These are phyloP conservation scores for Salix dunnii DNA, from an alignment of 345 rosid genomes.

Conservation along the genomic window DNA sequence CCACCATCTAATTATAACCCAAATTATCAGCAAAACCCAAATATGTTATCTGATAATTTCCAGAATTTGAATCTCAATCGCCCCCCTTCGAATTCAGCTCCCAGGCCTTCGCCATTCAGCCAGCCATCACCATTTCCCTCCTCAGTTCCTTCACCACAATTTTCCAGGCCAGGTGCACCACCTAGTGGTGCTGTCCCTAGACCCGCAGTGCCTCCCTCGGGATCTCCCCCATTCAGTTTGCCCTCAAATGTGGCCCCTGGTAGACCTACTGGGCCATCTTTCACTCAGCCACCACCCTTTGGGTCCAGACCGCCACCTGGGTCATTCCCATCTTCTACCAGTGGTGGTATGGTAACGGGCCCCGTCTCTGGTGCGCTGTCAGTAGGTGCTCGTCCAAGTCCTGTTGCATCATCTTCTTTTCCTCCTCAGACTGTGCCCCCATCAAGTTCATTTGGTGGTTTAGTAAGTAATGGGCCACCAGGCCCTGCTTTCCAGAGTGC, in stretches of 20 bases:
- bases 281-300: constrained; percentile 49
- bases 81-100: constrained; percentile 42
- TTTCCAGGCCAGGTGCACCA: constrained; percentile 64
- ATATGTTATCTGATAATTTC: constrained; percentile 49
- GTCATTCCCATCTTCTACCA: constrained; percentile 39
- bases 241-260: constrained; percentile 44
- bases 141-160: constrained; percentile 40
- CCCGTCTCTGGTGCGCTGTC: constrained; percentile 27
- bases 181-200: constrained; percentile 40
- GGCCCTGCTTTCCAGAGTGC: constrained; percentile 22
- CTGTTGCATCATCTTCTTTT: constrained; percentile 1
- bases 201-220: constrained; percentile 51
- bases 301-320: constrained; percentile 59
- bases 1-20: constrained; percentile 47
- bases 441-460: constrained; percentile 10
- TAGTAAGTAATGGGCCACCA: constrained; percentile 30
- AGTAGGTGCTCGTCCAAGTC: constrained; percentile 47
- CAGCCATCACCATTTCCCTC: constrained; percentile 56
- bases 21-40: constrained; percentile 41
- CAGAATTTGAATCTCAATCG: constrained; percentile 64
- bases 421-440: constrained; percentile 10
- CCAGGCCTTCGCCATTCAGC: constrained; percentile 61
- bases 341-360: constrained; percentile 21
- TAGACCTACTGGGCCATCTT: constrained; percentile 60
- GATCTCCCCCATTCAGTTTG: constrained; percentile 41